Evolutionary conservation across 176 grass and related monocot species (phyloP).

Genomic region (Rhynchospora breviuscula): DNA sequence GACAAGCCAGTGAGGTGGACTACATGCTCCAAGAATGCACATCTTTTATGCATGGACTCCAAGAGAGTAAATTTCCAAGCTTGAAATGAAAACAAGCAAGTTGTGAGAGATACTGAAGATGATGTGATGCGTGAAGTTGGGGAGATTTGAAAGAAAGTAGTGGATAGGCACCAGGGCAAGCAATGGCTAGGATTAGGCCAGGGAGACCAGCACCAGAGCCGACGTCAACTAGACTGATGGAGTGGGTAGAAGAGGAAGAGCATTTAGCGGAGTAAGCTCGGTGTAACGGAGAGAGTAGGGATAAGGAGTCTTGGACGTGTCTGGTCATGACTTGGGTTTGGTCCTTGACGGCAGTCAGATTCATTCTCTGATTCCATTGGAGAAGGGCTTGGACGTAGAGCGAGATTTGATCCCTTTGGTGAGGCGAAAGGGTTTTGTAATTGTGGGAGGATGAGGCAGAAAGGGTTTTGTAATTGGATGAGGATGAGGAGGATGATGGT

Average conservation of each 20-base stretch:
- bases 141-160: background rate
- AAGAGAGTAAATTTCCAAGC: constrained; percentile 75
- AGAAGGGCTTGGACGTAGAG: constrained; percentile 64
- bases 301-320: constrained; percentile 67
- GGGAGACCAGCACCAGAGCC: constrained; percentile 74
- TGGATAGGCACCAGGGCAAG: constrained; percentile 44
- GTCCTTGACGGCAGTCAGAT: constrained; percentile 74
- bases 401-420: constrained; percentile 65
- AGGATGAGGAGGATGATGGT: too few species aligned
- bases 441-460: too few species aligned
- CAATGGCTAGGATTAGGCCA: constrained; percentile 66
- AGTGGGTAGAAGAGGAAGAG: constrained; percentile 18
- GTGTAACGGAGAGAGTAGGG: constrained; percentile 53
- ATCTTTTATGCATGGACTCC: constrained; percentile 74
- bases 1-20: constrained; percentile 50
- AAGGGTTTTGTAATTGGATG: too few species aligned
- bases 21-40: constrained; percentile 64
- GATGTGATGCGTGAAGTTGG: background rate
- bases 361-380: constrained; percentile 92
- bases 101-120: background rate
- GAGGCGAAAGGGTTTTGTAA: constrained; percentile 35
- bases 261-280: constrained; percentile 39
- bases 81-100: constrained; percentile 21
- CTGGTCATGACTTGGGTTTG: constrained; percentile 76
- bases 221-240: constrained; percentile 59